Percentiles rank a stretch among this genome's conserved stretches.
These are phyloP conservation scores for Pythium aquatile DNA, from an alignment of 352 stramenopile genomes.

Conservation along the genomic window DNA sequence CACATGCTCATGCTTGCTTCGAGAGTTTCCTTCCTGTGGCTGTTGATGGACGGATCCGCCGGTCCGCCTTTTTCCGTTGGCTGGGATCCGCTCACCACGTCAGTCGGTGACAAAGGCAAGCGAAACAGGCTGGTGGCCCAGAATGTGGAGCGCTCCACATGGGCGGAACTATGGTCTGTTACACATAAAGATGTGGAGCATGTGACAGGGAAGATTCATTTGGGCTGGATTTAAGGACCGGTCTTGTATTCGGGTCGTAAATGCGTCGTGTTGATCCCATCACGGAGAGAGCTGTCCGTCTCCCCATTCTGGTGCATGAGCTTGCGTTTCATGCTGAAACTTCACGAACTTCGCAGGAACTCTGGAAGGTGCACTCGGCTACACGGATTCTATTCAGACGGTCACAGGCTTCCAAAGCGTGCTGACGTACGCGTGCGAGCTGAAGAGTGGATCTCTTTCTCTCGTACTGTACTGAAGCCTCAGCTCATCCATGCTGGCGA, in stretches of 20 bases:
- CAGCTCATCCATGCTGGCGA: not conserved
- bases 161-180: not conserved
- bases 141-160: conserved; percentile 18
- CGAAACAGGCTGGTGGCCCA: conserved; percentile 2
- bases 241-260: not conserved
- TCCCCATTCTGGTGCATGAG: not conserved
- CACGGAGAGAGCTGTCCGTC: not conserved
- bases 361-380: not conserved
- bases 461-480: no score
- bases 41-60: conserved; percentile 2
- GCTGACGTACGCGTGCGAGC: not conserved
- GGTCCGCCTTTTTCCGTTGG: conserved; percentile 12
- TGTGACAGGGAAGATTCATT: not conserved
- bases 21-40: not conserved
- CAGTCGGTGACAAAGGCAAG: conserved; percentile 12
- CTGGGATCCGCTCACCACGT: conserved; percentile 16
- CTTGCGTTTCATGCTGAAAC: conserved; percentile 1
- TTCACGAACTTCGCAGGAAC: not conserved
- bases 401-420: not conserved
- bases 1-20: conserved; percentile 44
- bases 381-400: not conserved
- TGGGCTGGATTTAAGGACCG: not conserved
- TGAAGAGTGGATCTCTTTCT: not conserved
- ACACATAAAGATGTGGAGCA: not conserved
- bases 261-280: not conserved